Percentiles rank a stretch among this genome's conserved stretches.
Evolutionary conservation across 768 basidiomycete genomes (phyloP).

Genomic region (Melanogaster broomeanus): DNA sequence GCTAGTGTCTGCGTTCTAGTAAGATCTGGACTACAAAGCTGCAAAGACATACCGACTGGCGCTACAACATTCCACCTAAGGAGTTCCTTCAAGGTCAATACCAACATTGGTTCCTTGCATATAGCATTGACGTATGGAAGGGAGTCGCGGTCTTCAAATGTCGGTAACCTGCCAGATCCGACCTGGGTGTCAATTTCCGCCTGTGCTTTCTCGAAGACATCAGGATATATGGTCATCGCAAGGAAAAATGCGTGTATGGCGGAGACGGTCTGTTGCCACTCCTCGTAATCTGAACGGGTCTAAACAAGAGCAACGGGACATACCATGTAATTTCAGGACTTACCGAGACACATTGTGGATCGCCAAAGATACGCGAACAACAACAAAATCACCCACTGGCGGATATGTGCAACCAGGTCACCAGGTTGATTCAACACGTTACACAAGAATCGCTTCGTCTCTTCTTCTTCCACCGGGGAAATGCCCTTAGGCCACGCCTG

Average conservation of each 20-base stretch:
- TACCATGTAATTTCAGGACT: too few relatives aligned
- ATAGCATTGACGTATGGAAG: constrained; percentile 19
- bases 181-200: constrained; percentile 13
- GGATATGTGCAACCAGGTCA: constrained; percentile 3
- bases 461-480: constrained; percentile 1
- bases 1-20: neutral
- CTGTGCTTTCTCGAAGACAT: constrained; percentile 7
- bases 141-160: constrained; percentile 7
- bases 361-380: neutral
- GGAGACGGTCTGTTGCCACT: constrained; percentile 14
- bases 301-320: constrained; percentile 21
- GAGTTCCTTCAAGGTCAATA: too few relatives aligned
- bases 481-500: constrained; percentile 3
- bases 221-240: constrained; percentile 12
- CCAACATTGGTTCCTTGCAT: too few relatives aligned
- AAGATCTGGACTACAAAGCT: neutral
- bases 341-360: constrained; percentile 21
- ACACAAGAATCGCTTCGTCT: constrained; percentile 1
- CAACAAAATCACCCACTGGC: constrained; percentile 1
- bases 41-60: neutral
- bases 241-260: constrained; percentile 17
- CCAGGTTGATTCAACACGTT: constrained; percentile 4
- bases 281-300: too few relatives aligned
- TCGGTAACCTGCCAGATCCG: constrained; percentile 12
- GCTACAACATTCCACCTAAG: constrained; percentile 2